Percentiles rank a stretch among this genome's conserved stretches.
Evolutionary conservation across 116 monocot genomes (phyloP).

Genomic region (Thalassia testudinum): DNA sequence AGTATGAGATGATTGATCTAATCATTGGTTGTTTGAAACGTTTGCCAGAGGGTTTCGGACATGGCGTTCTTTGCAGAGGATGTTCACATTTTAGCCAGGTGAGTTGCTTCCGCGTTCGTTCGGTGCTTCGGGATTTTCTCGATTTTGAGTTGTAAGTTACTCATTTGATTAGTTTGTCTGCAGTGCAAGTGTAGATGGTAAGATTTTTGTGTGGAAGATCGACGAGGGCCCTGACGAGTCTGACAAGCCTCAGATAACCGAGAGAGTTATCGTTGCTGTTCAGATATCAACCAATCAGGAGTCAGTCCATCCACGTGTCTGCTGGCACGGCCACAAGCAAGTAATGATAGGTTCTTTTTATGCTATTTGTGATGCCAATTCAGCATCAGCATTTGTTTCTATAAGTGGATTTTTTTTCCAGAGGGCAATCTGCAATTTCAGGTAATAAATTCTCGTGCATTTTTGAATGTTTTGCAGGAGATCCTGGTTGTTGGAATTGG

Average conservation of each 20-base stretch:
- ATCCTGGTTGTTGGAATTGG: conserved; percentile 77
- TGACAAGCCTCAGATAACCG: conserved; percentile 87
- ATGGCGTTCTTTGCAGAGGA: conserved; percentile 99
- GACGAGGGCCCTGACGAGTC: conserved; percentile 83
- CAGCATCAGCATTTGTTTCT: neutral
- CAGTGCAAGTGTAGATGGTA: conserved; percentile 95
- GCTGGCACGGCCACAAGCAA: conserved; percentile 99
- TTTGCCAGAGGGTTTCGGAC: conserved; percentile 92
- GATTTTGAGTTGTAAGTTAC: neutral
- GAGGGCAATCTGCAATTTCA: no score
- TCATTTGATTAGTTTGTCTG: conserved; percentile 11
- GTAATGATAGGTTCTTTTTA: no score
- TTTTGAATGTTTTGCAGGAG: conserved; percentile 31
- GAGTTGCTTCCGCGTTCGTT: conserved; percentile 4
- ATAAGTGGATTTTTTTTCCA: no score
- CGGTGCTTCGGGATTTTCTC: neutral
- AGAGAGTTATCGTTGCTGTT: conserved; percentile 63
- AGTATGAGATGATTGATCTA: neutral
- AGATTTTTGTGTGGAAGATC: conserved; percentile 84
- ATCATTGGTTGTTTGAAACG: neutral
- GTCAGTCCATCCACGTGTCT: conserved; percentile 70
- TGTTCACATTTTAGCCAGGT: conserved; percentile 96
- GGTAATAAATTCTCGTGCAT: no score
- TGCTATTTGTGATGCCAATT: neutral
- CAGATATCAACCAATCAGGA: conserved; percentile 58